These are phyloP conservation scores for Serpula lacrymans DNA, from an alignment of 768 basidiomycete species.

Conservation along the genomic window DNA sequence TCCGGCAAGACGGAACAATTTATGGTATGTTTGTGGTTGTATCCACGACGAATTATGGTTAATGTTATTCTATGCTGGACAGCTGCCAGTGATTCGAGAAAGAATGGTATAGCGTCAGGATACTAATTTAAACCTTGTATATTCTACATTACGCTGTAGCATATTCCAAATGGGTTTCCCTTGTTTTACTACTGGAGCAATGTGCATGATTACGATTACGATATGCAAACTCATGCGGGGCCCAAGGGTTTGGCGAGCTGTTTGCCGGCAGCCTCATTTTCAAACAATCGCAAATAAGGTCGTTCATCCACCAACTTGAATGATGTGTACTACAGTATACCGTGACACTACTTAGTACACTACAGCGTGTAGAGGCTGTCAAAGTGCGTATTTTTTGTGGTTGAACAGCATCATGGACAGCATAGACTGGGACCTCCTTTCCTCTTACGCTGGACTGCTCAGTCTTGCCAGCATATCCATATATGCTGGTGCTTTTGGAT, in stretches of 20 bases:
- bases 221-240: too few species aligned
- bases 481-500: slow-evolving; percentile 66
- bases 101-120: slow-evolving; percentile 88
- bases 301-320: slow-evolving; percentile 7
- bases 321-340: neutral
- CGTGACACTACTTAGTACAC: neutral
- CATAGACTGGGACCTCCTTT: slow-evolving; percentile 55
- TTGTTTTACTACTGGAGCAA: too few species aligned
- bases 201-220: too few species aligned
- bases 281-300: slow-evolving; percentile 12
- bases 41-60: neutral
- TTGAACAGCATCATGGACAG: slow-evolving; percentile 13
- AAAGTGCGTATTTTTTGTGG: too few species aligned
- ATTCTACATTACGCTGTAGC: slow-evolving; percentile 3
- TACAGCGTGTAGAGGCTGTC: too few species aligned
- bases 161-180: too few species aligned
- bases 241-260: too few species aligned
- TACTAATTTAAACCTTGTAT: slow-evolving; percentile 49
- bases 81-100: slow-evolving; percentile 91
- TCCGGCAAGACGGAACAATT: slow-evolving; percentile 47
- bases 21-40: slow-evolving; percentile 48
- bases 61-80: slow-evolving; percentile 3
- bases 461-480: slow-evolving; percentile 62
- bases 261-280: slow-evolving; percentile 17
- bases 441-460: slow-evolving; percentile 68